Evolutionary conservation across 345 rosid genomes (phyloP), one percentile per base, ranked within the genome.

Genomic region (Eutrema heterophyllum): DNA sequence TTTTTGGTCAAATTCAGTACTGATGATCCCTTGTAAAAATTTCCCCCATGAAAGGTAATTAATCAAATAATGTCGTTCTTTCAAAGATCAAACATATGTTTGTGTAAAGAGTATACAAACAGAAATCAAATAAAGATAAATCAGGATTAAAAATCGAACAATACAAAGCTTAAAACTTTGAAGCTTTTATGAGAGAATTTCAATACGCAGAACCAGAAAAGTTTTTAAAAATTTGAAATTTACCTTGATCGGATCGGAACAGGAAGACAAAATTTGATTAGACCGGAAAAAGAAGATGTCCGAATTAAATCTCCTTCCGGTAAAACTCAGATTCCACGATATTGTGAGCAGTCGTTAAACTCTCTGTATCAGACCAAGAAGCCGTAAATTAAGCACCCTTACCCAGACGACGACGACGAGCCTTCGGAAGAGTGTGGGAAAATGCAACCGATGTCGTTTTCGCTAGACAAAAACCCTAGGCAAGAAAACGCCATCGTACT

Each of bases 321-420:
- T 29, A 61, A 60, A 51, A 41, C 53, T 40, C 52, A 61, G 53
- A 51, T 33, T 48, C 56, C 3, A 7, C 8, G 16, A 29, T 52
- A 41, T 15, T 11, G 61, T n/a, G 49, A 52, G 60, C 30, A 40
- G 18, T 39, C 61, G 39, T 41, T 40, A 5, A 51, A 14, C 10
- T 24, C 60, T 65, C 4, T 39, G 50, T 26, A 15, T 52, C 36
- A 50, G 43, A 64, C 41, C 51, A 29, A 5, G 35, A 18, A 46
- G n/a, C 32, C 43, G 18, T 4, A 46, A 15, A 10, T 63, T 15
- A 61, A 26, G 21, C 66, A 27, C 14, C 41, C 29, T 5, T 9
- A 21, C 70, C 35, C 2, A 35, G 45, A 70, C 67, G 66, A 59
- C 36, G 74, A 67, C 49, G 40, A 70, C 61, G 21, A 53, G 57